Conservation (phyloP, 495 filamentous ascomycete genomes). For the Neurospora sp. region DNA sequence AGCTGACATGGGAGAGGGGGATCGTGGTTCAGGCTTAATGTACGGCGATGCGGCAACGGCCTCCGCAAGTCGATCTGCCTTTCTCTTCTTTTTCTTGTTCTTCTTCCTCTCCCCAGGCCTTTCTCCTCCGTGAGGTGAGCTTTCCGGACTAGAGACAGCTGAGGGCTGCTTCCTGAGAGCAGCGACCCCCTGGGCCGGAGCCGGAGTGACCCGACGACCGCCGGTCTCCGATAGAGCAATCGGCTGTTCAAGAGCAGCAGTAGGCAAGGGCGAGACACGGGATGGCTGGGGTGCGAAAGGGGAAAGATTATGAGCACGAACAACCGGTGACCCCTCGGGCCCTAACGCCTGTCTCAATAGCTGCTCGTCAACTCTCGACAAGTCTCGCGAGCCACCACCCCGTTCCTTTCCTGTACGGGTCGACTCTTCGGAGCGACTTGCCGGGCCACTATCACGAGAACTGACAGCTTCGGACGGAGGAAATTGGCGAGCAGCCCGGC, state of each 20-base stretch:
- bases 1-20: conserved; percentile 61
- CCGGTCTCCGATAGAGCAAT: conserved; percentile 28
- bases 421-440: conserved; percentile 32
- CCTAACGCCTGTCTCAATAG: conserved; percentile 23
- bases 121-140: conserved; percentile 35
- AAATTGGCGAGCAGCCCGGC: conserved; percentile 3
- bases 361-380: conserved; percentile 21
- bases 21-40: conserved; percentile 83
- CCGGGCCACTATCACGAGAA: conserved; percentile 26
- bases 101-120: conserved; percentile 33
- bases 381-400: conserved; percentile 23
- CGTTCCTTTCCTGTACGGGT: conserved; percentile 28
- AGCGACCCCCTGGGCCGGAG: conserved; percentile 38
- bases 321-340: conserved; percentile 23
- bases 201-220: conserved; percentile 26
- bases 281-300: conserved; percentile 76
- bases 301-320: conserved; percentile 44
- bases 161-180: conserved; percentile 35
- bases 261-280: conserved; percentile 66
- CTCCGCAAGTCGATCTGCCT: conserved; percentile 31
- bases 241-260: conserved; percentile 45
- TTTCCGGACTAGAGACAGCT: conserved; percentile 39
- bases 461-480: conserved; percentile 13
- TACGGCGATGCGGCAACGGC: conserved; percentile 36
- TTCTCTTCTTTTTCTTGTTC: conserved; percentile 44